Evolutionary conservation across 306 rosid species (phyloP).

Genomic region (Begonia masoniana): DNA sequence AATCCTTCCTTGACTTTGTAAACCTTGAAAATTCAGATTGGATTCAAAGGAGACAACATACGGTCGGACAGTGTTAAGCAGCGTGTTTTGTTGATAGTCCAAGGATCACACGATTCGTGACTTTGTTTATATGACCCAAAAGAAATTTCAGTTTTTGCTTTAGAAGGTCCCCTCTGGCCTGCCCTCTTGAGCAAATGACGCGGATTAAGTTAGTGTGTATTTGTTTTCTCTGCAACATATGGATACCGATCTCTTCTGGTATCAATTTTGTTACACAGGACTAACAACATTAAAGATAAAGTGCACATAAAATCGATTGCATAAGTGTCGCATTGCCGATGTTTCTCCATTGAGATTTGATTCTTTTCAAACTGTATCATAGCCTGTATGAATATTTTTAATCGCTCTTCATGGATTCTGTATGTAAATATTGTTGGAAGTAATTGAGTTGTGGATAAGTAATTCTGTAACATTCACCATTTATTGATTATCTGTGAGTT

Average conservation of each 20-base stretch:
- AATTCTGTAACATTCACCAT: no score
- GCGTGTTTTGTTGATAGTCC: slow-evolving; percentile 70
- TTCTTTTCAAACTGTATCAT: slow-evolving; percentile 31
- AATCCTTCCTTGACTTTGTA: background rate
- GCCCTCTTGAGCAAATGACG: slow-evolving; percentile 16
- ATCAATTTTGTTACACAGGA: slow-evolving; percentile 22
- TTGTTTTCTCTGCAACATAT: slow-evolving; percentile 10
- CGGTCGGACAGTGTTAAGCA: slow-evolving; percentile 86
- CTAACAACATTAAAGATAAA: slow-evolving; percentile 30
- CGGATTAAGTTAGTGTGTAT: slow-evolving; percentile 18
- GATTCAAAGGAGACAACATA: slow-evolving; percentile 69
- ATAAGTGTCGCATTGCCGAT: background rate
- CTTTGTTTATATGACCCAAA: background rate
- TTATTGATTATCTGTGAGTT: no score
- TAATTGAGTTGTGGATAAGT: no score
- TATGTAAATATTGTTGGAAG: background rate
- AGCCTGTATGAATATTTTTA: background rate
- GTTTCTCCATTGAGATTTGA: slow-evolving; percentile 4
- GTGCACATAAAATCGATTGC: no score
- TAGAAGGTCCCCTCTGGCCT: slow-evolving; percentile 12
- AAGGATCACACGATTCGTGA: slow-evolving; percentile 52
- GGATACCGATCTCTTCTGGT: slow-evolving; percentile 21
- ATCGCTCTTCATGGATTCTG: background rate
- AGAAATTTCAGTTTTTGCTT: slow-evolving; percentile 9
- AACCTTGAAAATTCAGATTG: slow-evolving; percentile 31